Percentiles rank a stretch among this genome's conserved stretches.
Evolutionary conservation across 2,329 filamentous ascomycete species (phyloP).

Genomic region (Claviceps africana): DNA sequence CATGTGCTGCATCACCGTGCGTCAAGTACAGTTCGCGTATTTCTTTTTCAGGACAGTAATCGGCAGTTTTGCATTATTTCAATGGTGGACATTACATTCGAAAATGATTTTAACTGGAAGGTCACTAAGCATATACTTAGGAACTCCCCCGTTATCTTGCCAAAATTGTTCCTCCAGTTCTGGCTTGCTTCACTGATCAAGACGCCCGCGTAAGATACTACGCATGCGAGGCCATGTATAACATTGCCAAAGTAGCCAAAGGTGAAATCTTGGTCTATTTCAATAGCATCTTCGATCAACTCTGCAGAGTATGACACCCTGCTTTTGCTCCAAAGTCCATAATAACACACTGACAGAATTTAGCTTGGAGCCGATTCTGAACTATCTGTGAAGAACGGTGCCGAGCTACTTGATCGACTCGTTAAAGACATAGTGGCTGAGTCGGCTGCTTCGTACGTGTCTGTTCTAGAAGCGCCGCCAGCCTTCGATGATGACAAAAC

Average conservation of each 20-base stretch:
- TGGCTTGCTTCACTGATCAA: conserved; percentile 95
- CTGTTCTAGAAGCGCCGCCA: conserved; percentile 55
- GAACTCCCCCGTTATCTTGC: conserved; percentile 85
- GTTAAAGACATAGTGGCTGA: conserved; percentile 95
- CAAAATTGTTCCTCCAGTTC: conserved; percentile 87
- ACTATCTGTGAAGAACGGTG: conserved; percentile 93
- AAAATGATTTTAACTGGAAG: not conserved
- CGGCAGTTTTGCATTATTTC: not conserved
- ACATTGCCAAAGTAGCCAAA: conserved; percentile 98
- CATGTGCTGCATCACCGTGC: not conserved
- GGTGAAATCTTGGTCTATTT: conserved; percentile 95
- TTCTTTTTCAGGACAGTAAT: not conserved
- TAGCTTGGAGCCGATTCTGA: conserved; percentile 93
- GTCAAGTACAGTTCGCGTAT: not conserved
- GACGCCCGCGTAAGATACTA: conserved; percentile 96
- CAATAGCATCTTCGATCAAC: conserved; percentile 93
- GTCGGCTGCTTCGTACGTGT: conserved; percentile 88
- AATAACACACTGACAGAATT: not conserved
- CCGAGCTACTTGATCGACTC: conserved; percentile 83
- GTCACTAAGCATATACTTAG: conserved; percentile 26
- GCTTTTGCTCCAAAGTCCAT: conserved; percentile 1
- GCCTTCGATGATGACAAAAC: conserved; percentile 30
- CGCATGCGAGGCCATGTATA: conserved; percentile 99
- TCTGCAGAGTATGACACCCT: conserved; percentile 63
- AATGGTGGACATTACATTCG: not conserved